phyloP scores from a whole-genome alignment of 345 rosid species.

The Raphanus raphanistrum region DNA sequence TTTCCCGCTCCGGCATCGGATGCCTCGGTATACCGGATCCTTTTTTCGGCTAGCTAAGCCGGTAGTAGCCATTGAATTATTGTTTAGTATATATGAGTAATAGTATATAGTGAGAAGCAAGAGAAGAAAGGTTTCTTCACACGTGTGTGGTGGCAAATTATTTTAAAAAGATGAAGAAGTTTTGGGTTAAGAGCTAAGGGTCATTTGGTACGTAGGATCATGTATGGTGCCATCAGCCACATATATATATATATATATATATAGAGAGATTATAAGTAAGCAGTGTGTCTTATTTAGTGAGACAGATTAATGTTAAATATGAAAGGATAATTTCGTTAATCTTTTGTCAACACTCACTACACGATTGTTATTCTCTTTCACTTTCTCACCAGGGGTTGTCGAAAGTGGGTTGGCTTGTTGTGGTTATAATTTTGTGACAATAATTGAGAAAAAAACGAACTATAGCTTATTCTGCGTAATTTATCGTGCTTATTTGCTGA shows the following conservation, averaged over 20 bases:
- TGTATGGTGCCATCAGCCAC: conserved; percentile 37
- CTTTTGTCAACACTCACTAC: neutral
- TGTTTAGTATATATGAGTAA: neutral
- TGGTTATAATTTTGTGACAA: neutral
- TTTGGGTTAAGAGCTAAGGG: conserved; percentile 22
- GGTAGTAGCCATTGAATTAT: conserved; percentile 17
- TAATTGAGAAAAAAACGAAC: neutral
- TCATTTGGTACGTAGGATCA: conserved; percentile 24
- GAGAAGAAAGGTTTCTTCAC: conserved; percentile 23
- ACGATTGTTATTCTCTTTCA: neutral
- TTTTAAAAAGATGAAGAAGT: neutral
- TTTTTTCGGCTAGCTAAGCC: conserved; percentile 40
- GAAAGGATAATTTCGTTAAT: conserved; percentile 3
- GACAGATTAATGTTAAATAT: conserved; percentile 18
- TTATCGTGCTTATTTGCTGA: neutral
- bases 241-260: conserved; percentile 33
- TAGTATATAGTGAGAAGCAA: neutral
- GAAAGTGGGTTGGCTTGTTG: no score
- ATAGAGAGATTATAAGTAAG: neutral
- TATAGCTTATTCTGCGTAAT: neutral
- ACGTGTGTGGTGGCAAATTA: conserved; percentile 28
- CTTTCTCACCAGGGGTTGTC: no score
- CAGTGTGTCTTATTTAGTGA: neutral
- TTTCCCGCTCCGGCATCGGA: conserved; percentile 72
- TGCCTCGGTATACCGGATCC: conserved; percentile 64